phyloP scores from a whole-genome alignment of 2,329 filamentous ascomycete genomes.

The Claviceps capensis region DNA sequence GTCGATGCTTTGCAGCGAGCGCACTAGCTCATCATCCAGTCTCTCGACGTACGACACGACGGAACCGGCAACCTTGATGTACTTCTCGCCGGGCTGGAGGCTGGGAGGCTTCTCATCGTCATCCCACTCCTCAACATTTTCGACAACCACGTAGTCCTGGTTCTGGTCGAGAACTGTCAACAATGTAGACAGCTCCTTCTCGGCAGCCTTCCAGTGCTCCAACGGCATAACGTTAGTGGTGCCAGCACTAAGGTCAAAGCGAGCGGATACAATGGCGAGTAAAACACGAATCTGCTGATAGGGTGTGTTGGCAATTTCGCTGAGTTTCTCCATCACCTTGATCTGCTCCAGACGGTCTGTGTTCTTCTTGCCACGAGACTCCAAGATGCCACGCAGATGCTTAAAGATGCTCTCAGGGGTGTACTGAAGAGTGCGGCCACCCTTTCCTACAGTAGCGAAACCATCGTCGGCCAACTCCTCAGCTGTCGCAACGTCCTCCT shows the following conservation, averaged over 20 bases:
- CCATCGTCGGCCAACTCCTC: conserved; percentile 65
- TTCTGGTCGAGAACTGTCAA: conserved; percentile 68
- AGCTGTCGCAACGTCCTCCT: conserved; percentile 32
- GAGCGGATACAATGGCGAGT: conserved; percentile 78
- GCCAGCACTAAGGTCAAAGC: conserved; percentile 83
- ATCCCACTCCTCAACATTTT: conserved; percentile 95
- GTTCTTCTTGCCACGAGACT: conserved; percentile 97
- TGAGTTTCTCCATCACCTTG: conserved; percentile 89
- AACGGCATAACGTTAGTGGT: conserved; percentile 71
- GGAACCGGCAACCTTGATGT: conserved; percentile 87
- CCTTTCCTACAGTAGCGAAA: conserved; percentile 78
- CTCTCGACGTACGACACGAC: conserved; percentile 89
- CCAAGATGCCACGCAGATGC: conserved; percentile 82
- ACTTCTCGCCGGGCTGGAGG: conserved; percentile 57
- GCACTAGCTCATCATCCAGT: conserved; percentile 90
- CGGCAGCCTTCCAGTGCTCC: conserved; percentile 92
- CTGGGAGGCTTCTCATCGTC: conserved; percentile 89
- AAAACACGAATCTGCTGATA: conserved; percentile 93
- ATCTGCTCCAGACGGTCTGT: conserved; percentile 93
- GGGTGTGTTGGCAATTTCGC: conserved; percentile 75
- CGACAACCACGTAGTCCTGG: conserved; percentile 70
- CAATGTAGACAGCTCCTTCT: conserved; percentile 70
- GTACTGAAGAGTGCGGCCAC: conserved; percentile 79
- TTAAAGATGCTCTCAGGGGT: conserved; percentile 98
- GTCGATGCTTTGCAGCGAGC: conserved; percentile 94